Base-by-base conservation (phyloP, 768 basidiomycete species). In the Mycena galericulata region DNA sequence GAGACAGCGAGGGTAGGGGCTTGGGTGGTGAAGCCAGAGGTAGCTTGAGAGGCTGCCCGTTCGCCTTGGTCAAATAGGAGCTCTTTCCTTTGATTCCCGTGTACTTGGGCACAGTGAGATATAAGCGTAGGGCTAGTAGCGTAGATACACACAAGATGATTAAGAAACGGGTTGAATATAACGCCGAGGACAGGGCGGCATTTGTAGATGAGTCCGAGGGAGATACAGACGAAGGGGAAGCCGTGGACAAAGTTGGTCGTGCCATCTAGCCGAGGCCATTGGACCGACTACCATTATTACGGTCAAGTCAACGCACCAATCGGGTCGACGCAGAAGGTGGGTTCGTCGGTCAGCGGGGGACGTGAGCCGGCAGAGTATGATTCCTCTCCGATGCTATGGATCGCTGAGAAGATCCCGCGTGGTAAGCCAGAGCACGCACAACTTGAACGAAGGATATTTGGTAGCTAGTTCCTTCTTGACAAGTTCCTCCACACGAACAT, bases 241-340 rank as follows among this genome's bases (percentile, higher is more conserved):
- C 91, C 90, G 72, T 94, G 92, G 22, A 94, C 84, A 74, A 95
- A 94, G 78, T 96, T 97, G 46, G 95, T 96, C 4, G 94, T 96
- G 17, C 94, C 94, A 75, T 95, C 93, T 94, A 73, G 56, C 51
- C 27, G 12, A 62, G 32, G 56, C 53, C 4, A 32, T 30, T 40
- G 24, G 30, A 46, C 26, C 34, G 9, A 43, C 2, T 15, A 9
- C 45, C 18, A n/a, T 27, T 43, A 47, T 45, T 26, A n/a, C 22
- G 26, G 34, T 54, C 38, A 32, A 45, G 11, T 29, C 17, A 59
- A 74, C 84, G 62, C 72, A 91, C 93, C 96, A 64, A 98, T 97
- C 34, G 97, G 97, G 77, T 99, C 97, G 47, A 97, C 94, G 74
- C 97, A 98, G 83, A 93, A 99, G 0, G 97, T 99, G 6, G 96